phyloP scores from a whole-genome alignment of 306 rosid species.

The Citrullus amarus region DNA sequence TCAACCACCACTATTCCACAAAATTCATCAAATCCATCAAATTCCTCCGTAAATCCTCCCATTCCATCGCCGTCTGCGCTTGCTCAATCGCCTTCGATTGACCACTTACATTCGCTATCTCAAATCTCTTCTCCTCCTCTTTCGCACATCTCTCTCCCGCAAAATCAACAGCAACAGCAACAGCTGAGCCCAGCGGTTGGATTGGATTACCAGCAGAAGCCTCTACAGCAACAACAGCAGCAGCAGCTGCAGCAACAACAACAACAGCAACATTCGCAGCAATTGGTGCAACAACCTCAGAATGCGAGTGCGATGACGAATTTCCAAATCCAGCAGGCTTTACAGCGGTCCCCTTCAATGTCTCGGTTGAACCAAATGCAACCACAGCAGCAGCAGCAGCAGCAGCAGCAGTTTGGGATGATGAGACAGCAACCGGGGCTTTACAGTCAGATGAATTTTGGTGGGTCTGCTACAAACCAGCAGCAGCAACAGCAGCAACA shows the following conservation, averaged over 20 bases:
- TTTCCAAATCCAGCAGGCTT: slow-evolving; percentile 51
- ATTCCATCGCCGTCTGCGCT: slow-evolving; percentile 35
- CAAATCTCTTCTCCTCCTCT: slow-evolving; percentile 50
- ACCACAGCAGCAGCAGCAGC: slow-evolving; percentile 60
- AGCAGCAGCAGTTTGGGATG: slow-evolving; percentile 50
- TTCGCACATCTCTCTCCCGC: slow-evolving; percentile 34
- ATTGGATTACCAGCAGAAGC: slow-evolving; percentile 31
- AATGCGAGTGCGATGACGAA: slow-evolving; percentile 31
- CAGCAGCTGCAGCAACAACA: slow-evolving; percentile 22
- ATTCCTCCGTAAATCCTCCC: slow-evolving; percentile 22
- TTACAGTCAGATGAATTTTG: slow-evolving; percentile 68
- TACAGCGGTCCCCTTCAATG: slow-evolving; percentile 45
- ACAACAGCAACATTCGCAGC: slow-evolving; percentile 17
- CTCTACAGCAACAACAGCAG: slow-evolving; percentile 18
- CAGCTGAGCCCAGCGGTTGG: slow-evolving; percentile 26
- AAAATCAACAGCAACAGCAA: slow-evolving; percentile 30
- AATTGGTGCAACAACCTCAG: slow-evolving; percentile 22
- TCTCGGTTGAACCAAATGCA: slow-evolving; percentile 42
- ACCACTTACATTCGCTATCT: slow-evolving; percentile 18
- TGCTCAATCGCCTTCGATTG: slow-evolving; percentile 42
- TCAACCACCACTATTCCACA: slow-evolving; percentile 18
- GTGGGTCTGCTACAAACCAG: slow-evolving; percentile 44
- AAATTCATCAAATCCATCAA: slow-evolving; percentile 21
- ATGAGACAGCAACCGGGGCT: slow-evolving; percentile 55
- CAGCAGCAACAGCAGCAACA: slow-evolving; percentile 49